Base-by-base conservation (phyloP, 768 basidiomycete species). In the Termitomyces sp. region DNA sequence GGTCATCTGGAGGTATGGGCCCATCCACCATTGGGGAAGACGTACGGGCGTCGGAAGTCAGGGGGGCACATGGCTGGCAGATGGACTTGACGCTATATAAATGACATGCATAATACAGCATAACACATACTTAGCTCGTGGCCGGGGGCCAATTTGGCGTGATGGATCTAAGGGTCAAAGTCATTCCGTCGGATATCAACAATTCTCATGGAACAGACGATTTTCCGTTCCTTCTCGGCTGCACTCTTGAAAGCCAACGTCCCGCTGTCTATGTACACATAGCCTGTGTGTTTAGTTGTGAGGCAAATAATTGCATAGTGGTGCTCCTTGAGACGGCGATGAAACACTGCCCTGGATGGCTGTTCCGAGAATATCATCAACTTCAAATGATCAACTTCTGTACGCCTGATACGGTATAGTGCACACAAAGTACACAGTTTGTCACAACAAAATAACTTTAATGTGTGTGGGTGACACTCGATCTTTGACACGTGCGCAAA, bases 131-230 rank as follows among this genome's bases (percentile, higher is more conserved):
- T 47, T n/a, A 12, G 47, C 57, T 53, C 50, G 43, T 58, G 49
- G 35, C 19, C 33, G 8, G 30, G 47, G 31, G 33, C 48, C 42
- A 51, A 53, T 23, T 41, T 62, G 52, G 60, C 57, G 52, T 62
- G 60, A 62, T 59, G 51, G 60, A 55, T 50, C 55, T 51, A 50
- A 54, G 57, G 49, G 58, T 59, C 57, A 59, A 53, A 37, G 52
- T 52, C 52, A 47, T 21, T 23, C 42, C 28, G 43, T 62, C 54
- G 56, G 56, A 33, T 40, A 50, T 50, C 49, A 50, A 12, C 11
- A 42, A 21, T 14, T 30, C 33, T 35, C 48, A 49, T 48, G 48
- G 48, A 21, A 49, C 17, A 12, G 37, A 40, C 30, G 26, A 28
- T 51, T 51, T 51, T 41, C 50, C 48, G 33, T 35, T 49, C 31